Percentiles rank a stretch among this genome's conserved stretches.
These are phyloP conservation scores for Mortierella sp. DNA, from an alignment of 371 early-diverging fungal genomes.

Conservation along the genomic window DNA sequence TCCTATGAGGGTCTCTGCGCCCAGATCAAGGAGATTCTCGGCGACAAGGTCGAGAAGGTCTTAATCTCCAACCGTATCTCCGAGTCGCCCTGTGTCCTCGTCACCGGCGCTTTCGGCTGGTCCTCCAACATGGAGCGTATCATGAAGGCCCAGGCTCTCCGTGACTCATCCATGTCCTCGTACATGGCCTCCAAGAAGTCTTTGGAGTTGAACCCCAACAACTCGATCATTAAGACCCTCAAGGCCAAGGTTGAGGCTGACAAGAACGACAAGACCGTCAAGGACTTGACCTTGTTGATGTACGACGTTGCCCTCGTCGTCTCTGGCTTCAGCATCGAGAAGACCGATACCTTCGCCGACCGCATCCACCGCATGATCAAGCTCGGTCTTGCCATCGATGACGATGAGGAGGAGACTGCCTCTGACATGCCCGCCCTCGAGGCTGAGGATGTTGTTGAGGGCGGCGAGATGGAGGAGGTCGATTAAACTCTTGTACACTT, in stretches of 20 bases:
- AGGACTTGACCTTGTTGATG: slow-evolving; percentile 94
- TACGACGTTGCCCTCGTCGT: slow-evolving; percentile 95
- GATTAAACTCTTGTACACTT: slow-evolving; percentile 73
- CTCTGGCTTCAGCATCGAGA: slow-evolving; percentile 98
- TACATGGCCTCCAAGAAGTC: slow-evolving; percentile 99
- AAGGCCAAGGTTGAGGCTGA: slow-evolving; percentile 91
- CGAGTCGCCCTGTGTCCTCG: slow-evolving; percentile 97
- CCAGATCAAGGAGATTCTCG: slow-evolving; percentile 91
- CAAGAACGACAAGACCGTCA: slow-evolving; percentile 97
- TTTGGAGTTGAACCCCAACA: slow-evolving; percentile 96
- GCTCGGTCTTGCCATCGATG: slow-evolving; percentile 96
- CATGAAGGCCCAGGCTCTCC: slow-evolving; percentile 99
- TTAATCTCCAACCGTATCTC: slow-evolving; percentile 93
- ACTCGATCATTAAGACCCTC: slow-evolving; percentile 94
- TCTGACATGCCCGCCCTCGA: slow-evolving; percentile 85
- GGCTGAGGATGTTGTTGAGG: slow-evolving; percentile 76
- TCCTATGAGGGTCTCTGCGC: slow-evolving; percentile 87
- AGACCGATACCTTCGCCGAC: slow-evolving; percentile 91
- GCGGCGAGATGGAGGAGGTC: slow-evolving; percentile 98
- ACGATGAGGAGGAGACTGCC: slow-evolving; percentile 69
- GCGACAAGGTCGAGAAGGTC: slow-evolving; percentile 99
- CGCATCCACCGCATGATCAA: slow-evolving; percentile 99
- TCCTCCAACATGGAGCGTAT: slow-evolving; percentile 99
- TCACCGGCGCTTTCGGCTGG: slow-evolving; percentile 99
- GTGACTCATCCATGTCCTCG: slow-evolving; percentile 95